Conservation (phyloP, 805 yeast species). For the Naumovozyma baii region DNA sequence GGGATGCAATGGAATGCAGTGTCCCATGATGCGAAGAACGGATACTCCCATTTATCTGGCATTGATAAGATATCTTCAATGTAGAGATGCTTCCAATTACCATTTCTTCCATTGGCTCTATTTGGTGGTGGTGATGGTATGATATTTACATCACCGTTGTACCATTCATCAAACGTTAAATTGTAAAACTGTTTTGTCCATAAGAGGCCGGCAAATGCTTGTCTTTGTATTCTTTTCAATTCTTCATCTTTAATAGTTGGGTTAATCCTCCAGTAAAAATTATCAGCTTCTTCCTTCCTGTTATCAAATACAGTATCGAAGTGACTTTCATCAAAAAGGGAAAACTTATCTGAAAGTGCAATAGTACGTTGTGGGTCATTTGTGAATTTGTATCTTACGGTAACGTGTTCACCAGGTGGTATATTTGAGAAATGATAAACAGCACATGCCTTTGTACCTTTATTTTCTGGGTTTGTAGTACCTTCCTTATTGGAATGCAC, state of each 20-base stretch:
- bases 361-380: constrained; percentile 25
- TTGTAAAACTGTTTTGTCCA: constrained; percentile 92
- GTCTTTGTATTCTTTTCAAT: constrained; percentile 76
- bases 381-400: constrained; percentile 67
- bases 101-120: constrained; percentile 78
- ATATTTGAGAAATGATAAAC: constrained; percentile 73
- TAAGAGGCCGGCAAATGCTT: constrained; percentile 85
- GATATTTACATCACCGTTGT: constrained; percentile 69
- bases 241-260: constrained; percentile 79
- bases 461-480: constrained; percentile 58
- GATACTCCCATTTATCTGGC: constrained; percentile 95
- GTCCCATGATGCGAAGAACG: constrained; percentile 96
- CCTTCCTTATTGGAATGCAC: constrained; percentile 44
- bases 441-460: constrained; percentile 80
- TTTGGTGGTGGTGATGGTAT: constrained; percentile 70
- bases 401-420: constrained; percentile 80
- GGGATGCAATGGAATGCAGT: constrained; percentile 93
- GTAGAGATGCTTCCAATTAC: constrained; percentile 82
- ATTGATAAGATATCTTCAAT: constrained; percentile 79
- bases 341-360: constrained; percentile 24
- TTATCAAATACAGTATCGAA: constrained; percentile 60
- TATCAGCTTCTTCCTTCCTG: constrained; percentile 83
- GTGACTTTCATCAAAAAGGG: constrained; percentile 56
- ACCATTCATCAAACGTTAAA: constrained; percentile 80
- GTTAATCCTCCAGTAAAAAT: constrained; percentile 79